Conservation (phyloP, 805 yeast species). For the Wickerhamomyces sydowiorum region DNA sequence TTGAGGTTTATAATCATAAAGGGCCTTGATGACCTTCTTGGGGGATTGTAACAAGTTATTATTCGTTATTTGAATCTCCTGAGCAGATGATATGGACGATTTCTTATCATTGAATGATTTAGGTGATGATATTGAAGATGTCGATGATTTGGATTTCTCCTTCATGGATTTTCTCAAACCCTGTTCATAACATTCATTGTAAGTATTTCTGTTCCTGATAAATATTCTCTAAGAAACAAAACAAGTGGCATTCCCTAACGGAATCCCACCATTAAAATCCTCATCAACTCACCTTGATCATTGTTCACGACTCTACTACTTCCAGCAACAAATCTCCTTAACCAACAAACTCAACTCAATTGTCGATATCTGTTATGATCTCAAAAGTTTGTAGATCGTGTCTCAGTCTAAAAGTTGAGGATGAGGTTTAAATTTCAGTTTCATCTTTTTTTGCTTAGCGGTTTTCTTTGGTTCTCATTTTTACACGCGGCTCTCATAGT, state of each 20-base stretch:
- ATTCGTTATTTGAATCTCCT: constrained; percentile 18
- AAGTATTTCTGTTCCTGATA: background rate
- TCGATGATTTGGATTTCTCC: constrained; percentile 17
- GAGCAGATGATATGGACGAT: constrained; percentile 16
- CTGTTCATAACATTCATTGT: constrained; percentile 1
- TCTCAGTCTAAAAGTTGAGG: no score
- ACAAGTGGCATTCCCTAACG: no score
- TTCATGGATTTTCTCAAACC: constrained; percentile 19
- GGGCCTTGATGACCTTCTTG: constrained; percentile 77
- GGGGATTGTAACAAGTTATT: constrained; percentile 44
- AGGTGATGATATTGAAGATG: constrained; percentile 22
- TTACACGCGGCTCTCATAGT: no score
- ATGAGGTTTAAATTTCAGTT: no score
- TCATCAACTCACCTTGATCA: constrained; percentile 8
- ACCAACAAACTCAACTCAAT: background rate
- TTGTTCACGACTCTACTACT: background rate
- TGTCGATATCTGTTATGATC: background rate
- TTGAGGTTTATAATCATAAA: constrained; percentile 70
- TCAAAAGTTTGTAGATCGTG: no score
- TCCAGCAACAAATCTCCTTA: background rate
- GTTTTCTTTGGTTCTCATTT: background rate
- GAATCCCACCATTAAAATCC: no score
- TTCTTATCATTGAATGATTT: constrained; percentile 9
- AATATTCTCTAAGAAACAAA: no score
- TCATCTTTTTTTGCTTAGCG: no score